Base-by-base conservation (phyloP, 805 yeast species). In the Yamadazyma scolyti region DNA sequence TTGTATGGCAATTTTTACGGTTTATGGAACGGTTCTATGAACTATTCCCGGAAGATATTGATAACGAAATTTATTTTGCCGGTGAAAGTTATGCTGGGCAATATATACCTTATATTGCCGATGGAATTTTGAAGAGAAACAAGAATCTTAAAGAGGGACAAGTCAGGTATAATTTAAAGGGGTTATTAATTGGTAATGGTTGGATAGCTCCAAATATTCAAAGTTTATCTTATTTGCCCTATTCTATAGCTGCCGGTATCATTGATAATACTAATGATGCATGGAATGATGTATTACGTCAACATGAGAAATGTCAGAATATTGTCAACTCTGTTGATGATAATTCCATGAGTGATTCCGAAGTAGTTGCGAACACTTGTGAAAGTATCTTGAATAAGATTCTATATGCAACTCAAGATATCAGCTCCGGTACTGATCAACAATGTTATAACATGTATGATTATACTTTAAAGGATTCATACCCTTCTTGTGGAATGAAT, bases 21-120 rank as follows among this genome's bases (percentile, higher is more conserved):
- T 93, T 93, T 49, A 51, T 93, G 47, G 68, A 72, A 16, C 71
- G 73, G 41, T 93, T 79, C 58, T 80, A 73, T 43, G 63, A 67
- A 33, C 51, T 77, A 3, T 90, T 90, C 54, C 95, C 96, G 1
- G 78, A 82, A 28, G 86, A 84, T 43, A 40, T 53, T 2, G 44
- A 47, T 5, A 78, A 81, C 38, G 82, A 85, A 17, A 61, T 93
- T 2, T 76, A 78, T 42, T 56, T 93, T 20, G 95, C 96, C 0
- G 98, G 98, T 18, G 98, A 93, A 62, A 84, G 95, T 43, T 93
- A 82, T 59, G 97, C 97, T 1, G 98, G 98, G 13, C 97, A 93
- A 54, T 93, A 87, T 52, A 83, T 93, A 32, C 97, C 98, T 1
- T 85, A 82, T 54, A 75, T 89, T 37, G 94, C 90, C 0, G 63